These are phyloP conservation scores for Alternaria dauci DNA, from an alignment of 2,329 filamentous ascomycete species.

Conservation along the genomic window DNA sequence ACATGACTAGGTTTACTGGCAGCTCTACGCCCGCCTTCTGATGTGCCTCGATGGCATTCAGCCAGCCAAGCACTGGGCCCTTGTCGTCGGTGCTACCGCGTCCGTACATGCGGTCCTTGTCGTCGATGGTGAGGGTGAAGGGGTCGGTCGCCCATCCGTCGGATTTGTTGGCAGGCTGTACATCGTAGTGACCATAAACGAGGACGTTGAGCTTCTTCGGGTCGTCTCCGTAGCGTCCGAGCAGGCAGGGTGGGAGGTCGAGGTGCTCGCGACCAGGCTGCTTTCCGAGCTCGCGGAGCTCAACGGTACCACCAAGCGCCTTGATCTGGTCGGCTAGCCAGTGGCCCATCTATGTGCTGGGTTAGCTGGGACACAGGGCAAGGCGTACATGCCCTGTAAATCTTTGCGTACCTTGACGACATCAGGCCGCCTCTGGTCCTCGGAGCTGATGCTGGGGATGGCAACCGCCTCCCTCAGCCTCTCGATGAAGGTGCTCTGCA, in stretches of 20 bases:
- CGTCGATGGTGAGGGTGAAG: conserved; percentile 85
- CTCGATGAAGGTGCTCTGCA: conserved; percentile 84
- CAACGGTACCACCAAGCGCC: conserved; percentile 82
- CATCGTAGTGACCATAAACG: conserved; percentile 98
- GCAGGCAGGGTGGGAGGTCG: conserved; percentile 88
- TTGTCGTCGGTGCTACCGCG: conserved; percentile 97
- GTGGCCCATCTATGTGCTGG: conserved; percentile 75
- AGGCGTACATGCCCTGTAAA: neutral
- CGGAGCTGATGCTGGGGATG: conserved; percentile 94
- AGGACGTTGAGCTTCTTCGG: conserved; percentile 93
- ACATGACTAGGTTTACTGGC: conserved; percentile 98
- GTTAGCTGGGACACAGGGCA: neutral
- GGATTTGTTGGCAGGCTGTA: conserved; percentile 90
- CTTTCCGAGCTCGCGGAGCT: conserved; percentile 86
- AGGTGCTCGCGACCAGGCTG: conserved; percentile 91
- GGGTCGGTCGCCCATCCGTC: conserved; percentile 97
- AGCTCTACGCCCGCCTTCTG: conserved; percentile 93
- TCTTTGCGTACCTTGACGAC: conserved; percentile 72
- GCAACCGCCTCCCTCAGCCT: conserved; percentile 90
- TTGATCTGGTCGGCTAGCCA: conserved; percentile 87
- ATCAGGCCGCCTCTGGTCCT: conserved; percentile 86
- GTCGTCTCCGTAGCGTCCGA: conserved; percentile 91
- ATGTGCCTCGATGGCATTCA: conserved; percentile 98
- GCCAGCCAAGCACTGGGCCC: conserved; percentile 94
- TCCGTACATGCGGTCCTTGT: conserved; percentile 94